Base-by-base conservation (phyloP, 495 filamentous ascomycete genomes). In the Friedmanniomyces endolithicus region DNA sequence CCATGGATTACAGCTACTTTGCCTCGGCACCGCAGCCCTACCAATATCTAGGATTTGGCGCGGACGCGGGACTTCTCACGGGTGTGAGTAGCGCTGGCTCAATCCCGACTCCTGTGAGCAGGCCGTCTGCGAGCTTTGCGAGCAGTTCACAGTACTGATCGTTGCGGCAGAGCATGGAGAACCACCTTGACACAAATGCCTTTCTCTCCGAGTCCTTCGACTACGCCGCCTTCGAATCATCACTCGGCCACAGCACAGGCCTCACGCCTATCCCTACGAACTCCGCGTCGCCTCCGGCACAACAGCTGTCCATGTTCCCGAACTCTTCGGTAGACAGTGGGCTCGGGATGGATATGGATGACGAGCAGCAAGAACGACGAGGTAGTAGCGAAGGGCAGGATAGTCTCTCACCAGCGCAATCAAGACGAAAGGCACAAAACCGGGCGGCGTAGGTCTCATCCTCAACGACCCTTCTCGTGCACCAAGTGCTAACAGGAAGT, bases 401-500 rank as follows among this genome's bases (percentile, higher is more conserved):
- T 24, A 75, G 78, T 35, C 66, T 82, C 64, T 88, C 81, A 31
- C 87, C 88, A 0, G 86, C 86, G 23, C 88, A 94, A 65, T 85
- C 78, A 27, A 76, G 88, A 68, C 80, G 92, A 58, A 98, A 98
- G 71, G 90, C 87, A 46, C 90, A 98, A 72, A 98, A 98, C 59
- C 76, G 92, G 66, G 89, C 90, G 70, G 90, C 90, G 90, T 97
- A 84, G 81, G 59, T 62, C 20, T 59, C 29, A 3, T 11, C 8
- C 14, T 50, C 24, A n/a, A n/a, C n/a, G n/a, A n/a, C n/a, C 7
- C 3, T 9, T 12, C 14, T 11, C 19, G 19, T 31, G 43, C 41
- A 34, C 35, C 9, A 37, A 27, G 19, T 44, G 35, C 43, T 62
- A 45, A 64, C 53, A 25, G 6, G 31, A 27, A 24, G 44, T 9